phyloP scores from a whole-genome alignment of 2,329 filamentous ascomycete genomes.

The Neonectria magnoliae region DNA sequence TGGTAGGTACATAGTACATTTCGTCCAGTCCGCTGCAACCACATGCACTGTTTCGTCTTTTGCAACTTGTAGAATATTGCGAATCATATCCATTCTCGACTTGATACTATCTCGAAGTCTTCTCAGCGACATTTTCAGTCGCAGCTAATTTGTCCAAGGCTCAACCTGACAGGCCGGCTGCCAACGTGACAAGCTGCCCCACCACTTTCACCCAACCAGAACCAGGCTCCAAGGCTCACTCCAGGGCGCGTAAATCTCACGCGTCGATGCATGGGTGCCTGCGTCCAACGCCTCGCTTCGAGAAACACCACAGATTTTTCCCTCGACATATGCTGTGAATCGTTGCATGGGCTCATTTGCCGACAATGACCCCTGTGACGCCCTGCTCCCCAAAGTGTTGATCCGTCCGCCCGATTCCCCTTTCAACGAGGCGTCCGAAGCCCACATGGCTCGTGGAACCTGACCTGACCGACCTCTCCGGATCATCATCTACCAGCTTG shows the following conservation, averaged over 20 bases:
- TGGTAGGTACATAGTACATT: too few relatives aligned
- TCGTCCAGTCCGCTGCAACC: too few relatives aligned
- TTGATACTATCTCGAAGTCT: too few relatives aligned
- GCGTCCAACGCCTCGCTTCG: slow-evolving; percentile 25
- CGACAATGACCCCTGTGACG: slow-evolving; percentile 9
- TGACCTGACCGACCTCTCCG: slow-evolving; percentile 10
- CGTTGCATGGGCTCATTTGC: slow-evolving; percentile 26
- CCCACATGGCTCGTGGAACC: slow-evolving; percentile 33
- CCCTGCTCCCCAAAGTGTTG: not conserved
- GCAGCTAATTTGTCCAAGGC: not conserved
- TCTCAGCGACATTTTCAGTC: not conserved
- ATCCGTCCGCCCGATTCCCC: slow-evolving; percentile 2
- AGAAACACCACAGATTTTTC: slow-evolving; percentile 26
- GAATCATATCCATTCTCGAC: too few relatives aligned
- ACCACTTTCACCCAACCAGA: not conserved
- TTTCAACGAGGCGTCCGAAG: slow-evolving; percentile 19
- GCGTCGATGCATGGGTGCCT: slow-evolving; percentile 34
- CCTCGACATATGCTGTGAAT: slow-evolving; percentile 24
- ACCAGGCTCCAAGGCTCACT: not conserved
- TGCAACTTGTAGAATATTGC: too few relatives aligned
- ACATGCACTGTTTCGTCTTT: too few relatives aligned
- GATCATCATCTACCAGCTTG: slow-evolving; percentile 3
- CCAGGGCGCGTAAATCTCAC: slow-evolving; percentile 33
- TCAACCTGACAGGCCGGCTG: not conserved
- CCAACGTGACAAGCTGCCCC: not conserved